Base-by-base conservation (phyloP, 2,329 filamentous ascomycete genomes). In the Epichloe uncinata region DNA sequence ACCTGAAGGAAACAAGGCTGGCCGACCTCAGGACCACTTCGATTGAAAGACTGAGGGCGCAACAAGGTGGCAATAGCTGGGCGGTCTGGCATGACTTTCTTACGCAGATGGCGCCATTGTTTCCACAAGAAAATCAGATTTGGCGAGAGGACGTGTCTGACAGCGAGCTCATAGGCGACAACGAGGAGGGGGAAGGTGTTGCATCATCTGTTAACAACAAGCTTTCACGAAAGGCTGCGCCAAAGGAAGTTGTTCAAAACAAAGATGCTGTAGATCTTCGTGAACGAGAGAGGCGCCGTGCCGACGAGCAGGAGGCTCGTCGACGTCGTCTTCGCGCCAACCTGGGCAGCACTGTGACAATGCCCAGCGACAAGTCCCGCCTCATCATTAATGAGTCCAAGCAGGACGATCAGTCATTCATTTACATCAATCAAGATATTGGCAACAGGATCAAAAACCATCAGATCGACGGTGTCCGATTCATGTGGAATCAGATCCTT, bases 401-500 rank as follows among this genome's bases (percentile, higher is more conserved):
- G 59, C 67, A 73, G 18, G 76, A 82, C 3, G 66, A 77, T 13
- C 69, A 84, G 55, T 72, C 73, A 0, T 71, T 81, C 44, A 76
- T 88, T 30, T 83, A 79, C 54, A 67, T 95, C 47, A 74, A 85
- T 56, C 64, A 74, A 0, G 64, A 75, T 7, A 86, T 91, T 49
- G 82, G 78, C 1, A 59, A 58, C 7, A 71, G 69, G 5, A 85
- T 95, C 53, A 91, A 93, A 58, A 72, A 79, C 8, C 87, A 95
- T 63, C 90, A 96, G 60, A 72, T 94, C 44, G 73, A 79, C 1
- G 90, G 90, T 1, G 79, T 95, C 18, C 82, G 83, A 11, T 95
- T 95, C 65, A 78, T 96, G 72, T 96, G 90, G 88, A 82, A 88
- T 56, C 84, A 91, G 55, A 70, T 95, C 42, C 78, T 91, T 5